These are phyloP conservation scores for Ananas comosus DNA, from an alignment of 176 grass and related monocot species.

Conservation along the genomic window DNA sequence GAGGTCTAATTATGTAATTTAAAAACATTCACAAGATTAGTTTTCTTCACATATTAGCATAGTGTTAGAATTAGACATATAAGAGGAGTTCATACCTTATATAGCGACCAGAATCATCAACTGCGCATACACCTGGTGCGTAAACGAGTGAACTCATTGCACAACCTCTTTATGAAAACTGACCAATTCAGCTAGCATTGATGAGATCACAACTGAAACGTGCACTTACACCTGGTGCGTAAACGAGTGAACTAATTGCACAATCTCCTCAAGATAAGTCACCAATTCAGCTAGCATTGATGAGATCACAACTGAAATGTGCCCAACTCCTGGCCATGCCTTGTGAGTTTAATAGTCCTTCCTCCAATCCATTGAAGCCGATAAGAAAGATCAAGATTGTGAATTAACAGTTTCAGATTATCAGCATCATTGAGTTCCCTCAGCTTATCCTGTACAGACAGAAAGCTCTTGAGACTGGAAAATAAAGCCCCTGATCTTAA, in stretches of 20 bases:
- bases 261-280: slow-evolving; percentile 19
- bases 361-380: slow-evolving; percentile 55
- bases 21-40: not conserved
- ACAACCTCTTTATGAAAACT: slow-evolving; percentile 15
- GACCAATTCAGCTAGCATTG: slow-evolving; percentile 12
- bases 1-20: not conserved
- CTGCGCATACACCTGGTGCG: slow-evolving; percentile 9
- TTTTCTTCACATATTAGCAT: not conserved
- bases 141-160: not conserved
- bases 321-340: slow-evolving; percentile 67
- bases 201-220: slow-evolving; percentile 68
- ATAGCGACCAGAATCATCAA: not conserved
- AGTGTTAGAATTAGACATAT: not conserved
- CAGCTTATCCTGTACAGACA: slow-evolving; percentile 10
- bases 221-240: slow-evolving; percentile 48
- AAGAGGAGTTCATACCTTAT: slow-evolving; percentile 4
- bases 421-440: slow-evolving; percentile 47
- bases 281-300: slow-evolving; percentile 12
- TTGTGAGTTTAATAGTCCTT: slow-evolving; percentile 61
- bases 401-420: slow-evolving; percentile 67
- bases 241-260: not conserved
- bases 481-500: not conserved
- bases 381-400: slow-evolving; percentile 89
- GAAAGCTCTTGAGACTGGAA: not conserved
- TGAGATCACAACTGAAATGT: slow-evolving; percentile 74